phyloP scores from a whole-genome alignment of 2,329 filamentous ascomycete species.

The Trichoderma sp. region DNA sequence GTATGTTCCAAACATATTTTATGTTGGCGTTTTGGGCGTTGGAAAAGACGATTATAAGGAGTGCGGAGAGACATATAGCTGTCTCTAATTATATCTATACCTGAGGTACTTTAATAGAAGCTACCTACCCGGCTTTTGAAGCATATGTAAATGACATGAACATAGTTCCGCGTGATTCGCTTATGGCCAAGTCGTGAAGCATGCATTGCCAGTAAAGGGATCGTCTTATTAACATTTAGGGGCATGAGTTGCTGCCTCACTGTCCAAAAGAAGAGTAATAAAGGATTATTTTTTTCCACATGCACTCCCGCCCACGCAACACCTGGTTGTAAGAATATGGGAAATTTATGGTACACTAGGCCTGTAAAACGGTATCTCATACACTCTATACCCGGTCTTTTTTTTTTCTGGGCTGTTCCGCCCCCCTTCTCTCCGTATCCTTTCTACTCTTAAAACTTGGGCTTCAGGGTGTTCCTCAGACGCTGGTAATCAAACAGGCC shows the following conservation, averaged over 20 bases:
- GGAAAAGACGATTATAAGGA: background rate
- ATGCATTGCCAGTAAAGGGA: background rate
- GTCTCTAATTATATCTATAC: background rate
- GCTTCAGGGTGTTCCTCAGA: slow-evolving; percentile 82
- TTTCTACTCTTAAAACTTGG: slow-evolving; percentile 61
- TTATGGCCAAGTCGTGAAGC: too few species aligned
- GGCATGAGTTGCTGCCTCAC: background rate
- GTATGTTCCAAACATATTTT: background rate
- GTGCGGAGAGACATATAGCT: background rate
- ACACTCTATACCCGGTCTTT: slow-evolving; percentile 56
- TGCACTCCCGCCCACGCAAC: slow-evolving; percentile 35
- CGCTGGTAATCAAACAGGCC: slow-evolving; percentile 77
- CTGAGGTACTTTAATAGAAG: background rate
- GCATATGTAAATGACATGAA: background rate
- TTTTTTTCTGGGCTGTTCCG: slow-evolving; percentile 37
- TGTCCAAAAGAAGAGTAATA: background rate
- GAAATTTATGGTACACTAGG: slow-evolving; percentile 58
- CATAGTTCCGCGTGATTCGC: too few species aligned
- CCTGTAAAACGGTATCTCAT: slow-evolving; percentile 54
- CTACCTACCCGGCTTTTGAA: background rate
- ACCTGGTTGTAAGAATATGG: slow-evolving; percentile 42
- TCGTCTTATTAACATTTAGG: background rate
- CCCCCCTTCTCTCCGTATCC: slow-evolving; percentile 31
- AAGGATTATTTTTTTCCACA: slow-evolving; percentile 2
- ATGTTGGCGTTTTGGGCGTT: slow-evolving; percentile 24